Evolutionary conservation across 805 yeast genomes (phyloP).

Genomic region (Kregervanrija fluxuum): DNA sequence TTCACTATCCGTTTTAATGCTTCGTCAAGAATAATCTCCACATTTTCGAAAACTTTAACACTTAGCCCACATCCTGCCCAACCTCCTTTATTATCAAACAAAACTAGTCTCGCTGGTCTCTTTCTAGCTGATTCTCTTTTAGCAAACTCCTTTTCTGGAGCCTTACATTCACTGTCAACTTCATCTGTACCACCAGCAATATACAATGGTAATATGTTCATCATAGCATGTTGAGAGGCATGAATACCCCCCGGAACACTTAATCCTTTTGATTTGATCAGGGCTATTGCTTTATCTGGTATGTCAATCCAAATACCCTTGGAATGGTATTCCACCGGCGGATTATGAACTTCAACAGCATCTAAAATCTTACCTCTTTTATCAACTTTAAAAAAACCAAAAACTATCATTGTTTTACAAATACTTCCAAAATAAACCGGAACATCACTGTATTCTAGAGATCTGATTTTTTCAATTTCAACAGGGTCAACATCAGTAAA

Average conservation of each 20-base stretch:
- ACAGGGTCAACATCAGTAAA: constrained; percentile 88
- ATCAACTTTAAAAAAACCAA: constrained; percentile 89
- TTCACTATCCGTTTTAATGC: constrained; percentile 51
- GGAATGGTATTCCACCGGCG: constrained; percentile 62
- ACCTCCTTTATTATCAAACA: constrained; percentile 82
- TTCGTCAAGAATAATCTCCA: constrained; percentile 55
- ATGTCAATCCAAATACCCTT: constrained; percentile 93
- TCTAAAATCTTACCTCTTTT: constrained; percentile 74
- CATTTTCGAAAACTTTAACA: constrained; percentile 70
- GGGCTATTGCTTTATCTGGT: constrained; percentile 54
- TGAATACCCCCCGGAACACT: constrained; percentile 90
- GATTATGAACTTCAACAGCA: constrained; percentile 86
- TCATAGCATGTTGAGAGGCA: constrained; percentile 88
- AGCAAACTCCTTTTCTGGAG: constrained; percentile 94
- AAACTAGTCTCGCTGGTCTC: constrained; percentile 82
- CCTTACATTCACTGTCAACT: constrained; percentile 88
- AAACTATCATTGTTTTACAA: constrained; percentile 66
- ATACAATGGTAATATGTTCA: constrained; percentile 69
- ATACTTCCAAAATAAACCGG: constrained; percentile 76
- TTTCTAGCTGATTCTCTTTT: constrained; percentile 59
- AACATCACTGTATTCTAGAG: constrained; percentile 40
- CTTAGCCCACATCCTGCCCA: constrained; percentile 73
- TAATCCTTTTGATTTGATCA: constrained; percentile 49
- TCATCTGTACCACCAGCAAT: constrained; percentile 73
- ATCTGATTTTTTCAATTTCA: constrained; percentile 57